Conservation (phyloP, 148 eudicot species). For the Vaccinium macrocarpon region DNA sequence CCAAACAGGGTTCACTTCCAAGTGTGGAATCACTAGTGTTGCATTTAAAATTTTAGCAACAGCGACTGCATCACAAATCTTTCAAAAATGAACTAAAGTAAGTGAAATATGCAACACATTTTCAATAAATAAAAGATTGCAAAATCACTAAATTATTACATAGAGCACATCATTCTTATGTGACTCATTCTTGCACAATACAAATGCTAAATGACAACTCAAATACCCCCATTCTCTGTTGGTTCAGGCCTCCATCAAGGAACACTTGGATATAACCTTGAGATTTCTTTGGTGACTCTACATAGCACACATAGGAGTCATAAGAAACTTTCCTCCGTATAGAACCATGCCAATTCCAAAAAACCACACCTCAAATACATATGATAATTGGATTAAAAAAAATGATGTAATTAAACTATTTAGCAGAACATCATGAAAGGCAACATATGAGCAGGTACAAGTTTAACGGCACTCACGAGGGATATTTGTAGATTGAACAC, state of each 20-base stretch:
- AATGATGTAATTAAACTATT: not conserved
- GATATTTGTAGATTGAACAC: conserved; percentile 28
- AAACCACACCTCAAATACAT: not conserved
- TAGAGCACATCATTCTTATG: not conserved
- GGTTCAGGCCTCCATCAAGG: conserved; percentile 64
- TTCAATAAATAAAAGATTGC: not conserved
- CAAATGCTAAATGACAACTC: conserved; percentile 8
- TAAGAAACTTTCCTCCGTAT: conserved; percentile 15
- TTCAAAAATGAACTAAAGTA: conserved; percentile 1
- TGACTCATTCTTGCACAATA: conserved; percentile 6
- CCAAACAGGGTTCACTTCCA: conserved; percentile 94
- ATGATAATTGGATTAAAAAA: too few species aligned
- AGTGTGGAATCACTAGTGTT: conserved; percentile 76
- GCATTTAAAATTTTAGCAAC: conserved; percentile 85
- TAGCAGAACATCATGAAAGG: not conserved
- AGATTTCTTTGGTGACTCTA: conserved; percentile 39
- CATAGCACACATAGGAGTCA: conserved; percentile 32
- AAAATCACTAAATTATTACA: not conserved
- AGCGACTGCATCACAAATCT: conserved; percentile 97
- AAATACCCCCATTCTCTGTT: conserved; percentile 68
- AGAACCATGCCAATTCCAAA: not conserved
- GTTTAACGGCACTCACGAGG: conserved; percentile 39
- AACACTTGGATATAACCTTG: conserved; percentile 56
- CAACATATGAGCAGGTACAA: not conserved
- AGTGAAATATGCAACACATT: not conserved